Conservation (phyloP, 352 stramenopile genomes). For the Phytophthora constricta region DNA sequence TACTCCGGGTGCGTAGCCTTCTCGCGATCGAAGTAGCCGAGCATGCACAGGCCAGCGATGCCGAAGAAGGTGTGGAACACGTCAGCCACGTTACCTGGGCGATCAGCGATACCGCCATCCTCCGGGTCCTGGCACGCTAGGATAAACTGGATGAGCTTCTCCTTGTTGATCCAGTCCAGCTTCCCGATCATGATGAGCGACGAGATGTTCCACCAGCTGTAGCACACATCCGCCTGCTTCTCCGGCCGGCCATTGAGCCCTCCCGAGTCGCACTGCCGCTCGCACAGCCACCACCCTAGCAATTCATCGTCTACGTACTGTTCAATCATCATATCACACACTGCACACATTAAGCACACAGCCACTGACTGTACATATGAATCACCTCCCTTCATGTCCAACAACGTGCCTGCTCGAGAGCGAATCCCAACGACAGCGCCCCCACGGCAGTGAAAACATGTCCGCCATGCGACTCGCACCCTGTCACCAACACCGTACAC, state of each 20-base stretch:
- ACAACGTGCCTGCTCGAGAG: constrained; percentile 48
- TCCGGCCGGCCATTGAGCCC: constrained; percentile 97
- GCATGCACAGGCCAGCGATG: constrained; percentile 94
- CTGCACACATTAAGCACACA: not conserved
- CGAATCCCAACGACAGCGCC: constrained; percentile 91
- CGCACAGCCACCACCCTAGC: constrained; percentile 97
- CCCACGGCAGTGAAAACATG: constrained; percentile 98
- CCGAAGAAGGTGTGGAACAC: constrained; percentile 99
- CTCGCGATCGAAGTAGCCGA: constrained; percentile 92
- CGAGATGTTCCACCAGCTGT: constrained; percentile 99
- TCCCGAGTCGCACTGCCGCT: constrained; percentile 97
- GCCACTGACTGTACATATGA: too few species aligned
- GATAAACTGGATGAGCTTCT: constrained; percentile 95
- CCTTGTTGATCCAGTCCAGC: constrained; percentile 95
- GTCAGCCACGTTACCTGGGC: constrained; percentile 96
- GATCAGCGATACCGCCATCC: constrained; percentile 98
- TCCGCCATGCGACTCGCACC: constrained; percentile 97
- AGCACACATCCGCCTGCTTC: constrained; percentile 99
- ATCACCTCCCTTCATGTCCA: too few species aligned
- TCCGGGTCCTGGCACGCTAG: constrained; percentile 96
- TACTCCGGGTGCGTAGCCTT: constrained; percentile 61
- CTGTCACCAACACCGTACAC: constrained; percentile 37
- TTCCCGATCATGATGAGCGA: constrained; percentile 96
- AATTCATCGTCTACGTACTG: constrained; percentile 89
- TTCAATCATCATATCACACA: not conserved